A percentile compares a stretch with the other conserved stretches of the same genome.
Evolutionary conservation across 2,329 filamentous ascomycete species (phyloP).

Genomic region (Fusarium brevicatenulatum): DNA sequence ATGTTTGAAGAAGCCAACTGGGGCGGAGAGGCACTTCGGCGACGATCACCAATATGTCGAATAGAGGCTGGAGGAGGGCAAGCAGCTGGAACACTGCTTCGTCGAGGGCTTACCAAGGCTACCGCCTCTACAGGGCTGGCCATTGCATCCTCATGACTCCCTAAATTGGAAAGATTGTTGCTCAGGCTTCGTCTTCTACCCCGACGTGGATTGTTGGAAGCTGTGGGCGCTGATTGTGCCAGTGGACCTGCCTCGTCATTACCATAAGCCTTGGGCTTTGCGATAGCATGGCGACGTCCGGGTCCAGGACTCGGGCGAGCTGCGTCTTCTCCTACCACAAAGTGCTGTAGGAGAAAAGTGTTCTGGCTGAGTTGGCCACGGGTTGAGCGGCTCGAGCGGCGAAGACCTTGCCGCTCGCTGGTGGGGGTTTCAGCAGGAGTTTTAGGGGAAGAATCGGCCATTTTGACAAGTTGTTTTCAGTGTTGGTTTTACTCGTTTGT

Average conservation of each 20-base stretch:
- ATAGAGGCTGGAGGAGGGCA: not conserved
- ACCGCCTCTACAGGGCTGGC: not conserved
- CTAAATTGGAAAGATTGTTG: not conserved
- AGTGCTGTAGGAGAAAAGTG: not conserved
- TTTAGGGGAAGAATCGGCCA: not conserved
- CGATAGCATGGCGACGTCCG: not conserved
- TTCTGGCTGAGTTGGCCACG: not conserved
- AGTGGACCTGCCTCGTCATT: not conserved
- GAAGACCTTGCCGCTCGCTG: not conserved
- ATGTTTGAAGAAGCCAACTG: not conserved
- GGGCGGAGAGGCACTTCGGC: not conserved
- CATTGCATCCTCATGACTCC: not conserved
- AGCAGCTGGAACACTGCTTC: not conserved
- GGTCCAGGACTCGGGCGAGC: not conserved
- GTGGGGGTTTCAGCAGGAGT: not conserved
- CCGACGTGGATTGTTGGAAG: not conserved
- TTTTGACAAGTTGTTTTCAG: not conserved
- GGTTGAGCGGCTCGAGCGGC: slow-evolving; percentile 4
- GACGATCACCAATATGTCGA: not conserved
- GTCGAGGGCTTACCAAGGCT: not conserved
- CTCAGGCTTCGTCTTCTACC: not conserved
- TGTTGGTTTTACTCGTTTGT: not conserved
- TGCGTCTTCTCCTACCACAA: not conserved
- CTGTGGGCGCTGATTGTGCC: not conserved
- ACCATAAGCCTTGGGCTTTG: not conserved